Percentiles rank a stretch among this genome's conserved stretches.
phyloP scores from a whole-genome alignment of 176 grass and related monocot species.

The Typha latifolia region DNA sequence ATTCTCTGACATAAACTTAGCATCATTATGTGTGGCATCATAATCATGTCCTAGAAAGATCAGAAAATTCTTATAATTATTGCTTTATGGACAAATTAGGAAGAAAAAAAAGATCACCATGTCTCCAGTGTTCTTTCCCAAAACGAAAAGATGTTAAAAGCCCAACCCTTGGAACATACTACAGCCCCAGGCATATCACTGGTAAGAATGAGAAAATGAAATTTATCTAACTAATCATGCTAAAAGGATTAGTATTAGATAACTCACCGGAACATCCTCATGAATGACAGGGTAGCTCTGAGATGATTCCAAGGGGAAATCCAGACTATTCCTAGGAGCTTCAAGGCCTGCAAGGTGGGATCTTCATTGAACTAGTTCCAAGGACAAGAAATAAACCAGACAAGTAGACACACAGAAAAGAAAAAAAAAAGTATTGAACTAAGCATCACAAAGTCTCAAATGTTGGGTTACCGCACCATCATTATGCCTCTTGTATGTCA shows the following conservation, averaged over 20 bases:
- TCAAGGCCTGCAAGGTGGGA: slow-evolving; percentile 54
- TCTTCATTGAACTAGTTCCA: no score
- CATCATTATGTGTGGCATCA: no score
- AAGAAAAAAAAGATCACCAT: background rate
- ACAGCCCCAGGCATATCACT: no score
- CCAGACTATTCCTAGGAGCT: slow-evolving; percentile 89
- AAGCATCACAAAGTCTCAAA: background rate
- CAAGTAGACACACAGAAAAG: no score
- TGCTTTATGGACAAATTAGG: background rate
- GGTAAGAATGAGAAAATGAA: background rate
- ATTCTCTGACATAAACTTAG: no score
- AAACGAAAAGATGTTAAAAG: no score
- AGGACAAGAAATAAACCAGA: no score
- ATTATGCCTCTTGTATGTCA: slow-evolving; percentile 41
- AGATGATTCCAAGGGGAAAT: slow-evolving; percentile 51
- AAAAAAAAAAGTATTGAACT: no score
- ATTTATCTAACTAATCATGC: background rate
- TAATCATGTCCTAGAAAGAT: no score
- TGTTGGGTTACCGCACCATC: slow-evolving; percentile 32
- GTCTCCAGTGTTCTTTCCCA: no score
- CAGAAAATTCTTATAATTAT: no score
- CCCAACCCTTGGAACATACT: no score
- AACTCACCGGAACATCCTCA: slow-evolving; percentile 61
- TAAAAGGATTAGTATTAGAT: background rate
- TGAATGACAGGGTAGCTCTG: slow-evolving; percentile 44